Percentiles rank a stretch among this genome's conserved stretches.
Evolutionary conservation across 345 rosid genomes (phyloP).

Genomic region (Hevea brasiliensis): DNA sequence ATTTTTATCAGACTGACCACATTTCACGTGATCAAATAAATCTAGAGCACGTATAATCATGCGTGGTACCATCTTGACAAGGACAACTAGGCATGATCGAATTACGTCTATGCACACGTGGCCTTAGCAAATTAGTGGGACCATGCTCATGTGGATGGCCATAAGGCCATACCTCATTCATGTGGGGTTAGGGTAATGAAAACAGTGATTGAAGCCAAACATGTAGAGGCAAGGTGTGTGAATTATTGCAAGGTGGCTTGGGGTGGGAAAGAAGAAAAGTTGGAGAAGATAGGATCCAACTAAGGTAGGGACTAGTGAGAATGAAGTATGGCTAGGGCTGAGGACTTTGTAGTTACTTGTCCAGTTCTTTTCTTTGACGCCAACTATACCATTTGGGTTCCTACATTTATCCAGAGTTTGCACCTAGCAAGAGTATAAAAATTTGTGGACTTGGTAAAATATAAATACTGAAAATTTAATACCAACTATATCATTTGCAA

Average conservation of each 20-base stretch:
- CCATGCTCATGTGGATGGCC: slow-evolving; percentile 38
- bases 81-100: slow-evolving; percentile 1
- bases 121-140: slow-evolving; percentile 13
- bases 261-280: slow-evolving; percentile 5
- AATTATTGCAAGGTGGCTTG: slow-evolving; percentile 31
- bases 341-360: background rate
- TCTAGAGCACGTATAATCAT: no score
- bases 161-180: slow-evolving; percentile 15
- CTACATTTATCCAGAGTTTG: background rate
- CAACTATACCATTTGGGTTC: background rate
- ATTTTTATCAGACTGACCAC: slow-evolving; percentile 18
- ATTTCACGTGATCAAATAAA: slow-evolving; percentile 20
- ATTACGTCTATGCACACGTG: slow-evolving; percentile 16
- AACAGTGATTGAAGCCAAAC: slow-evolving; percentile 23
- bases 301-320: slow-evolving; percentile 29
- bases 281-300: slow-evolving; percentile 35
- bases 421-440: background rate
- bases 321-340: slow-evolving; percentile 10
- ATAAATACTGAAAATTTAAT: no score
- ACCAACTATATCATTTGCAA: no score
- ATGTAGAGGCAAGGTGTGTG: background rate
- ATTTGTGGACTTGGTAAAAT: no score
- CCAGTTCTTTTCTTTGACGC: slow-evolving; percentile 1
- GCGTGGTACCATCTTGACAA: slow-evolving; percentile 5
- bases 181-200: slow-evolving; percentile 25